Conservation (phyloP, 2,329 filamentous ascomycete genomes). For the Whalleya microplaca region DNA sequence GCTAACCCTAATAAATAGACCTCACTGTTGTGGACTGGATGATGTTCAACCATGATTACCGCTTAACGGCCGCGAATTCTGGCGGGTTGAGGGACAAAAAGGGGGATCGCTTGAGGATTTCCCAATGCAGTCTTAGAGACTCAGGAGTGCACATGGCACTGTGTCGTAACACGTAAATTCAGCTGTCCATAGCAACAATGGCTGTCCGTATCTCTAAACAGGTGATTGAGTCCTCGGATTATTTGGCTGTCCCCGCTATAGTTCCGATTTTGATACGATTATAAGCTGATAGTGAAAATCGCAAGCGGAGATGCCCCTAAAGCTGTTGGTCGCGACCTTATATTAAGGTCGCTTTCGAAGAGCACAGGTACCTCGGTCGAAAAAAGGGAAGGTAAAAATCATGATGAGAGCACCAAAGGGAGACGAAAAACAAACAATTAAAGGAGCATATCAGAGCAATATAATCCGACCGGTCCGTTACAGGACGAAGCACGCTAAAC, state of each 20-base stretch:
- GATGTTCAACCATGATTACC: slow-evolving; percentile 38
- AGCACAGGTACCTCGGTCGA: not conserved
- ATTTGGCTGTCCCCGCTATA: not conserved
- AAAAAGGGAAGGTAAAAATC: not conserved
- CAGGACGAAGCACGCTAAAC: not conserved
- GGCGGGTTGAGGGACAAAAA: slow-evolving; percentile 3
- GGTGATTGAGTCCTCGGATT: not conserved
- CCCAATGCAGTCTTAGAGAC: slow-evolving; percentile 9
- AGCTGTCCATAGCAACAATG: slow-evolving; percentile 17
- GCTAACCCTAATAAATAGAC: slow-evolving; percentile 40
- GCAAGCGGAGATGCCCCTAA: not conserved
- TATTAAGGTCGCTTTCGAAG: not conserved
- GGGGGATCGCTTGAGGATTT: slow-evolving; percentile 2
- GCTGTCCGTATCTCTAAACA: not conserved
- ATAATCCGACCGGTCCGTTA: not conserved
- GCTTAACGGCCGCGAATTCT: slow-evolving; percentile 3
- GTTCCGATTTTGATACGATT: not conserved
- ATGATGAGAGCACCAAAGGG: not conserved
- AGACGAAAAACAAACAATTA: not conserved
- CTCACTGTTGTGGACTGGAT: slow-evolving; percentile 41
- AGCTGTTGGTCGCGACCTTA: not conserved
- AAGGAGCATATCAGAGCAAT: not conserved
- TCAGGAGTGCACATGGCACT: slow-evolving; percentile 21
- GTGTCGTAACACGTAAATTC: slow-evolving; percentile 1
- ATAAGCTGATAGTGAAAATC: not conserved